Evolutionary conservation across 73 alveolate species (phyloP).

Genomic region (Chromera velia): DNA sequence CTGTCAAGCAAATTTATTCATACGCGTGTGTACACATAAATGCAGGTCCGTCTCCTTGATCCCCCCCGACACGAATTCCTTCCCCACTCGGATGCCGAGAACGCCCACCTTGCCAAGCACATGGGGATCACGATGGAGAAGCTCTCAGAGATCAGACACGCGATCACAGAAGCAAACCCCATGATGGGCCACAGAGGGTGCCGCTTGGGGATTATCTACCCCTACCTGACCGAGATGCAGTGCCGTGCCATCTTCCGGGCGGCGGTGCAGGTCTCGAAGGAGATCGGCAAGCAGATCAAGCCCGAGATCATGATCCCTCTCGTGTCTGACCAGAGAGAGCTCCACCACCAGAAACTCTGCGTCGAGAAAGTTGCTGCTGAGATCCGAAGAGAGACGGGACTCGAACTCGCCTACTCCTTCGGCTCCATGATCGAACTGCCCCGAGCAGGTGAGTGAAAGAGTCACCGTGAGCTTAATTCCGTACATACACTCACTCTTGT

Average conservation of each 20-base stretch:
- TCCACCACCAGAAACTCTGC: conserved; percentile 41
- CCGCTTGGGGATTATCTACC: conserved; percentile 67
- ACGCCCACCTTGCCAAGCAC: conserved; percentile 51
- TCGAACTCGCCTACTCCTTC: conserved; percentile 17
- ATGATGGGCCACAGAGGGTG: conserved; percentile 76
- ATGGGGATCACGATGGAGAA: conserved; percentile 50
- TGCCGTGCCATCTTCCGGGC: conserved; percentile 69
- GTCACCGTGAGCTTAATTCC: too few relatives aligned
- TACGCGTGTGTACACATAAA: too few relatives aligned
- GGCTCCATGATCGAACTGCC: conserved; percentile 73
- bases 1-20: too few relatives aligned
- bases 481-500: too few relatives aligned
- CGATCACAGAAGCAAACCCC: conserved; percentile 61
- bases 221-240: conserved; percentile 74
- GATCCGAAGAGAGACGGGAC: conserved; percentile 47
- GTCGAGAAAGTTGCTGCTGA: conserved; percentile 53
- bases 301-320: conserved; percentile 72
- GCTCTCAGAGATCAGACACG: conserved; percentile 47
- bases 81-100: conserved; percentile 61
- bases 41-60: conserved; percentile 50
- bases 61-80: conserved; percentile 74
- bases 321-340: conserved; percentile 54
- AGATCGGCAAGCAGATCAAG: conserved; percentile 50
- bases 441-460: conserved; percentile 47
- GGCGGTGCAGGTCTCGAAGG: conserved; percentile 54